These are phyloP conservation scores for Parathielavia appendiculata DNA, from an alignment of 495 filamentous ascomycete species.

Conservation along the genomic window DNA sequence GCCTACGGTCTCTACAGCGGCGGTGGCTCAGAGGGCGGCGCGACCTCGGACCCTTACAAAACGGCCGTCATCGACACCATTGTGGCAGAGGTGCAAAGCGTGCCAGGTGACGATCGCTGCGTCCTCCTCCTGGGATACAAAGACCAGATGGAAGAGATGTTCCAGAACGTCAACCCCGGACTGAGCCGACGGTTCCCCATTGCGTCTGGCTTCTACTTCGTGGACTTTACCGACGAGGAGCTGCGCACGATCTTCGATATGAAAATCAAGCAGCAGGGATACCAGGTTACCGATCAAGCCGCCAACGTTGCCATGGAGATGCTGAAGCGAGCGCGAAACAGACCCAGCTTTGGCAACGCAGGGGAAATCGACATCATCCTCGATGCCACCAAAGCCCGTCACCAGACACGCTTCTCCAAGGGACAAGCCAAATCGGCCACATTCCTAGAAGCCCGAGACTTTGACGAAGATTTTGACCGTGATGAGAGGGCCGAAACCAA, in stretches of 20 bases:
- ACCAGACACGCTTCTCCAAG: slow-evolving; percentile 48
- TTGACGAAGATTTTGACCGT: slow-evolving; percentile 63
- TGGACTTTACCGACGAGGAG: slow-evolving; percentile 61
- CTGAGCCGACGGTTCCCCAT: slow-evolving; percentile 65
- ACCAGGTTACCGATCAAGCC: slow-evolving; percentile 40
- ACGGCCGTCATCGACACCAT: slow-evolving; percentile 70
- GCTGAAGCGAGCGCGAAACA: slow-evolving; percentile 48
- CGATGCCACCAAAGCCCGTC: slow-evolving; percentile 51
- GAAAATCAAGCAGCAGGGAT: slow-evolving; percentile 48
- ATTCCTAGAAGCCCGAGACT: slow-evolving; percentile 56
- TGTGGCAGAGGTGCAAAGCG: slow-evolving; percentile 76
- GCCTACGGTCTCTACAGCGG: slow-evolving; percentile 54
- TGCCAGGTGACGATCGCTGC: slow-evolving; percentile 71
- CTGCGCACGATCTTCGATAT: slow-evolving; percentile 54
- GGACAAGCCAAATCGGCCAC: slow-evolving; percentile 11
- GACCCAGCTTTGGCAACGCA: slow-evolving; percentile 57
- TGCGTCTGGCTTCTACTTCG: slow-evolving; percentile 59
- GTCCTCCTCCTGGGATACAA: slow-evolving; percentile 74
- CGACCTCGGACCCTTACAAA: slow-evolving; percentile 51
- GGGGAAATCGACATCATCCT: slow-evolving; percentile 64
- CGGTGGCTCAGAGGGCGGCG: slow-evolving; percentile 11
- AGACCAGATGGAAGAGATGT: slow-evolving; percentile 72
- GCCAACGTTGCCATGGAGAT: slow-evolving; percentile 46
- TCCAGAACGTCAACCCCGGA: slow-evolving; percentile 75
- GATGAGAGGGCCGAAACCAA: slow-evolving; percentile 47